Base-by-base conservation (phyloP, 371 early-diverging fungal species). In the Mucor sp. region DNA sequence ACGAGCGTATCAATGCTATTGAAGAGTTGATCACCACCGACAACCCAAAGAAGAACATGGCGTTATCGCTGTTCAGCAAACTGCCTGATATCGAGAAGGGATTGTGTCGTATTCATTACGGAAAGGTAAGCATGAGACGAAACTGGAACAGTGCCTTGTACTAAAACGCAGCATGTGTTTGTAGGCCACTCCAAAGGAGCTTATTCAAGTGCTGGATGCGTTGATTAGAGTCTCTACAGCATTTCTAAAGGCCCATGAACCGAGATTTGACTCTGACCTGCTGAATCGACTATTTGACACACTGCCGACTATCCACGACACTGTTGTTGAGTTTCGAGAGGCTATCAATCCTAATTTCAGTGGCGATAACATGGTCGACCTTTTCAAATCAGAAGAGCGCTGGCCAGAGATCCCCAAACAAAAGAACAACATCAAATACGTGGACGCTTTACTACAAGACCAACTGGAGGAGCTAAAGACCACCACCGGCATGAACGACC, bases 41-140 rank as follows among this genome's bases (percentile, higher is more conserved):
- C 0, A 79, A 81, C 32, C 63, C 57, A 1, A 70, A 74, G 30
- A 77, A 75, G 27, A 62, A 67, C 4, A 65, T 63, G 3, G 62
- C 79, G 9, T 58, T 69, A 6, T 47, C 55, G 3, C 59, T 84
- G 15, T 74, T 87, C 6, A 76, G 74, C 37, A 77, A 78, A 33
- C 59, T 90, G 25, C 87, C 88, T 56, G 95, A 95, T 70, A 73
- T 95, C 4, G 95, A 95, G 74, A 90, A 89, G 63, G 88, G 89
- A 0, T 70, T 93, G 14, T 88, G 90, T 28, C 85, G 93, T 2
- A 87, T 94, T 15, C 90, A 90, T 62, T 91, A 90, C 70, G 87
- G 84, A 12, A 81, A 75, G 71, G 87, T 87, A 74, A 35, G 30
- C 4, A 30, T 35, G 12, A 33, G 30, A 58, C 35, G 14, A 19